Percentiles rank a stretch among this genome's conserved stretches.
Conservation (phyloP, 495 filamentous ascomycete species). For the Monascus purpureus region DNA sequence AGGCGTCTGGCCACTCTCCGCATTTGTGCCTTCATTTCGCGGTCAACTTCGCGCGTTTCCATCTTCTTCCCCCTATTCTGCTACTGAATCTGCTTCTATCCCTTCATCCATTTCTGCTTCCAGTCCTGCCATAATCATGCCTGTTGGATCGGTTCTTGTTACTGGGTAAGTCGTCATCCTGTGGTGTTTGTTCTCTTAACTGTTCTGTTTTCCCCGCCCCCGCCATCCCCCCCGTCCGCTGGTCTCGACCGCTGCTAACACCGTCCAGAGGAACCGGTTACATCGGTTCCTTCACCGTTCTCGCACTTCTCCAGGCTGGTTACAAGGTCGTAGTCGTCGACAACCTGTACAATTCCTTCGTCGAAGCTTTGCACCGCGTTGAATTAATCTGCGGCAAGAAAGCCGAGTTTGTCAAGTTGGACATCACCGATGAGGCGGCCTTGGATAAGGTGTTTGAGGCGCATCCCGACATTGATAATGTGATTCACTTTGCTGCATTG, state of each 20-base stretch:
- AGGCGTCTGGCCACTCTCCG: too few relatives aligned
- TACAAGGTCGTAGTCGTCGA: constrained; percentile 95
- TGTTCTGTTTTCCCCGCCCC: too few relatives aligned
- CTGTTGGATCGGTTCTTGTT: constrained; percentile 74
- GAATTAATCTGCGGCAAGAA: constrained; percentile 85
- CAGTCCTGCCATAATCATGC: constrained; percentile 38
- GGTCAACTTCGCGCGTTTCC: constrained; percentile 3
- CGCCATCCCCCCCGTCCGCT: too few relatives aligned
- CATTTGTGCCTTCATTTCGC: too few relatives aligned
- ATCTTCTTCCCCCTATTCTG: constrained; percentile 1
- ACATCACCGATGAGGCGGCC: constrained; percentile 71
- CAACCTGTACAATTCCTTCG: constrained; percentile 89
- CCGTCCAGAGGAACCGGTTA: constrained; percentile 79
- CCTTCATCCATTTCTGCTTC: constrained; percentile 1
- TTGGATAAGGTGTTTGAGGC: constrained; percentile 81
- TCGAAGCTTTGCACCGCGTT: constrained; percentile 80
- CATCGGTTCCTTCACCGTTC: constrained; percentile 93
- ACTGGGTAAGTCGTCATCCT: constrained; percentile 56
- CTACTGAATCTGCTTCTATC: too few relatives aligned
- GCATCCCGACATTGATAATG: constrained; percentile 88
- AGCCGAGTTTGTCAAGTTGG: constrained; percentile 70
- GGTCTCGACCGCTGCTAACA: too few relatives aligned
- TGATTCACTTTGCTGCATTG: constrained; percentile 95
- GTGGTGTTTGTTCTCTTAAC: too few relatives aligned
- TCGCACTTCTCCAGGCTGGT: constrained; percentile 81